Evolutionary conservation across 345 rosid species (phyloP), one percentile per base, ranked within the genome.

Genomic region (Reutealis trisperma): DNA sequence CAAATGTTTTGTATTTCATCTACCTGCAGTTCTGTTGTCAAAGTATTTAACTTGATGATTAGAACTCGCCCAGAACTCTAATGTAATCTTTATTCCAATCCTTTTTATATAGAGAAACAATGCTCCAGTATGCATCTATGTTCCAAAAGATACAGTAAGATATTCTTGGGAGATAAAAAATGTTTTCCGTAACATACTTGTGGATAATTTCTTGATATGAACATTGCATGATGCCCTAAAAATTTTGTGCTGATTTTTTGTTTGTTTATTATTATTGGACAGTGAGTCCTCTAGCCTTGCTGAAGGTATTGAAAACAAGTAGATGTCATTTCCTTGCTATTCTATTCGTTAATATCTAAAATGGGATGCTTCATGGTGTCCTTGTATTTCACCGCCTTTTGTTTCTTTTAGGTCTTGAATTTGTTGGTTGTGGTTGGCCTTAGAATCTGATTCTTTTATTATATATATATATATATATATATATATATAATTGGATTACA

Each of bases 1-100:
- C 32, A 74, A 73, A 51, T 76, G 15, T 61, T 71, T n/a, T 77
- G 71, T 45, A 49, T 34, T 62, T 71, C 67, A 57, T 45, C 47
- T 45, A 62, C 75, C 47, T 34, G 15, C 8, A 15, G 27, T 68
- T 63, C 15, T 70, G 8, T 54, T 68, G 9, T 63, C 30, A 45
- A 62, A 51, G 71, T 71, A 63, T 57, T 44, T 71, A 65, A 32
- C 47, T 18, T 67, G 68, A 32, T 14, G 69, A 62, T 47, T 65
- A 75, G 71, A 66, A 44, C 77, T 25, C 61, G 62, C 59, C 6
- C 58, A 64, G 44, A 3, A 5, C 34, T 57, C 61, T 55, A 18
- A 32, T 67, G 19, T 55, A 21, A 49, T 51, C 32, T 67, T 54
- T 30, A 19, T 45, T 58, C 19, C 42, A 27, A 30, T 34, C 12